These are phyloP conservation scores for Dioscorea dumetorum DNA, from an alignment of 106 monocot genomes.

Conservation along the genomic window DNA sequence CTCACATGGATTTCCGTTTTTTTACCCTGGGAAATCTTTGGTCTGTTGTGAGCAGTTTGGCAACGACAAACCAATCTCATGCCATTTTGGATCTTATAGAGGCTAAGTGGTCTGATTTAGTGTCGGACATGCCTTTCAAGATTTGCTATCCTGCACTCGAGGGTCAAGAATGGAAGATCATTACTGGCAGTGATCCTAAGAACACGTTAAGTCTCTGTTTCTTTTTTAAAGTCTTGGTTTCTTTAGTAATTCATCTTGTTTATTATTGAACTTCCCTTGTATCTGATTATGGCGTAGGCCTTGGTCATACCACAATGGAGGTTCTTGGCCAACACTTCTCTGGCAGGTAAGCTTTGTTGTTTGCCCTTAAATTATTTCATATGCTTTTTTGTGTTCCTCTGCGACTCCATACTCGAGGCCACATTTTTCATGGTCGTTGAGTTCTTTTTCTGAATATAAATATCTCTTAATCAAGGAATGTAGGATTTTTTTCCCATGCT, in stretches of 20 bases:
- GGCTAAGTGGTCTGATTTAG: slow-evolving; percentile 94
- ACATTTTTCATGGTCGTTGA: no score
- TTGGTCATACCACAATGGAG: slow-evolving; percentile 99
- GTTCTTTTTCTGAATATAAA: no score
- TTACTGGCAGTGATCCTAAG: slow-evolving; percentile 97
- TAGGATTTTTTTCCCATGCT: no score
- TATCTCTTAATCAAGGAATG: no score
- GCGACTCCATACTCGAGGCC: no score
- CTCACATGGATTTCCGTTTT: slow-evolving; percentile 99
- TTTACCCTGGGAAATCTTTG: slow-evolving; percentile 96
- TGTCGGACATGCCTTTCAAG: slow-evolving; percentile 97
- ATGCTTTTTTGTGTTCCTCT: no score
- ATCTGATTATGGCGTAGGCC: slow-evolving; percentile 41
- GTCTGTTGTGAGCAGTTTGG: slow-evolving; percentile 80
- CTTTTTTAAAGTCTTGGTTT: background rate
- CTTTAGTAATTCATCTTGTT: background rate
- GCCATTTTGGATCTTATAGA: slow-evolving; percentile 94
- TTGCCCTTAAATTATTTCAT: background rate
- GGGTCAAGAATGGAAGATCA: slow-evolving; percentile 89
- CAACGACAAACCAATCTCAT: slow-evolving; percentile 81
- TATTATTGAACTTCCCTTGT: background rate
- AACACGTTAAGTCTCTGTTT: slow-evolving; percentile 56
- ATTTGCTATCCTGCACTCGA: slow-evolving; percentile 98
- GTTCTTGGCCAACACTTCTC: slow-evolving; percentile 97
- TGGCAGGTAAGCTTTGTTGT: slow-evolving; percentile 73